Evolutionary conservation across 2,329 filamentous ascomycete species (phyloP), one percentile per base, ranked within the genome.

Genomic region (Bipolaris zeicola): DNA sequence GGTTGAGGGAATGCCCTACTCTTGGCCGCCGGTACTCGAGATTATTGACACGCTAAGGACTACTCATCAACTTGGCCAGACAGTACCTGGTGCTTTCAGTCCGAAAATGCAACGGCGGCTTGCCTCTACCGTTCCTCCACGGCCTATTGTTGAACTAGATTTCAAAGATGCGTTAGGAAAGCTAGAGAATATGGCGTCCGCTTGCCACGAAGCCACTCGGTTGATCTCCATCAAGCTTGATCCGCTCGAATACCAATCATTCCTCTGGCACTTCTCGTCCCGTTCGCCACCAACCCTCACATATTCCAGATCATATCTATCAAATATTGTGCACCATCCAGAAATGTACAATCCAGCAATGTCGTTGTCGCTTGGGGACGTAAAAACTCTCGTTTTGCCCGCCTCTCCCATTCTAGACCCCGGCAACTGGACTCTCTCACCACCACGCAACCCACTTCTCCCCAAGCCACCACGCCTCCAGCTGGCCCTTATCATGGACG

Each of bases 41-140:
- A 73, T 52, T 20, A 76, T 93, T 48, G 77, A 81, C 3, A 69
- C 76, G 0, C 81, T 96, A 50, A 80, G 84, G 55, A 80, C 81
- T 26, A 87, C 89, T 1, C 83, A 88, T 52, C 65, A 76, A 0
- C 75, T 94, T 2, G 89, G 86, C 0, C 86, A 82, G 48, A 76
- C 85, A 0, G 86, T 96, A 0, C 83, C 87, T 0, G 87, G 88
- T n/a, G 87, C 93, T 0, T 98, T 97, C 74, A 97, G 92, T 66
- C 86, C 87, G 22, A 96, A 96, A 71, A 83, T 98, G 36, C 95
- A 99, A 72, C 85, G 93, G n/a, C 89, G 89, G 61, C 82, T 99
- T 31, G 93, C 95, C 0, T 97, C 92, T 65, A 97, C 92, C 0
- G 93, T 97, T 67, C 95, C 95, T 3, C 95, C 95, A 6, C 85